Evolutionary conservation across 139 green algal genomes (phyloP).

Genomic region (Zygnema cylindricum): DNA sequence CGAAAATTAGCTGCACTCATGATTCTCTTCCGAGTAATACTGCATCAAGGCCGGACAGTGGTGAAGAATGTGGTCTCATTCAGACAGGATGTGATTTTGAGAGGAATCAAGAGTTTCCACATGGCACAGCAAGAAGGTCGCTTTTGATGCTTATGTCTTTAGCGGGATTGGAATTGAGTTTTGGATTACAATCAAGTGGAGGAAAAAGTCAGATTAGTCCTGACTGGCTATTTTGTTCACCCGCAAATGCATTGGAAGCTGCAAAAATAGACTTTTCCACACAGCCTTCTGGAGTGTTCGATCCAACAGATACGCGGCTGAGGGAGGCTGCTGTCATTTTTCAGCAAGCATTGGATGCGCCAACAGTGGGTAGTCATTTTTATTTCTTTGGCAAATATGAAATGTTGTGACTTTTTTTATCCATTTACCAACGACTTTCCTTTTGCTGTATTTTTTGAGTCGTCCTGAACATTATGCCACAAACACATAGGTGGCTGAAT

Average conservation of each 20-base stretch:
- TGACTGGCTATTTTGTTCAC: neutral
- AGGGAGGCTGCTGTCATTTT: slow-evolving; percentile 28
- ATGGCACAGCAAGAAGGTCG: neutral
- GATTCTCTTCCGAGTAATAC: too few species aligned
- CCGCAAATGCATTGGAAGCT: neutral
- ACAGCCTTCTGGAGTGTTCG: neutral
- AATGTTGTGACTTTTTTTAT: neutral
- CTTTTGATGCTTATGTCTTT: neutral
- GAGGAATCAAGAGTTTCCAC: neutral
- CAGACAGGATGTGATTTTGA: neutral
- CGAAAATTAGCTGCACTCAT: too few species aligned
- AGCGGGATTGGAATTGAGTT: neutral
- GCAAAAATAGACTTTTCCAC: slow-evolving; percentile 25
- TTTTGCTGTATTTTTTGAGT: neutral
- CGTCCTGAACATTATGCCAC: neutral
- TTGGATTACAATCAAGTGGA: neutral
- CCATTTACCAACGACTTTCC: neutral
- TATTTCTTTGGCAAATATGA: neutral
- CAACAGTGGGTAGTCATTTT: neutral
- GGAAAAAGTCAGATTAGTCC: neutral
- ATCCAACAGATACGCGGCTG: neutral
- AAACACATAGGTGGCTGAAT: neutral
- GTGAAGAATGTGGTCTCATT: too few species aligned
- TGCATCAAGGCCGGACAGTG: too few species aligned
- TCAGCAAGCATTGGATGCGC: slow-evolving; percentile 18